Base-by-base conservation (phyloP, 306 rosid species). In the Cucurbita maxima region DNA sequence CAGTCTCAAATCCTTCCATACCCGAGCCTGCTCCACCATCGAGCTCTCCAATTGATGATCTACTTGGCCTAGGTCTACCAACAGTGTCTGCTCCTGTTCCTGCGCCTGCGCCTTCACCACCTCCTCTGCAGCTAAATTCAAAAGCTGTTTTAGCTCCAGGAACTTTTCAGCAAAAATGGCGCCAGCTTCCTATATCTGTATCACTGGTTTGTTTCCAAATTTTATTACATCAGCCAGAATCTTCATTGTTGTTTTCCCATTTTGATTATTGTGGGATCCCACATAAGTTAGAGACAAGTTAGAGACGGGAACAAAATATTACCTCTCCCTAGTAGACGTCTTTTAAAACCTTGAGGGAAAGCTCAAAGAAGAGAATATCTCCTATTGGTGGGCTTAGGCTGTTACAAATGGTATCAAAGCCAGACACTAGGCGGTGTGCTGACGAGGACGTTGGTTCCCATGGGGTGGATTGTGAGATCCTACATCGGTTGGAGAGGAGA, bases 121-220 rank as follows among this genome's bases (percentile, higher is more conserved):
- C 97, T 76, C 75, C 86, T 12, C 80, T 95, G 89, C 87, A 73
- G 81, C 96, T 95, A 71, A 91, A 89, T 73, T 83, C 95, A 14
- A 95, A 95, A 80, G 96, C 99, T 80, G 79, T 57, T 55, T 76
- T 91, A 81, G 99, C 89, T 80, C 97, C 99, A 19, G 81, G 91
- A 73, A 66, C 91, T 52, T 95, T 95, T 82, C 99, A 95, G 90
- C 99, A 91, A 76, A 95, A 91, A 82, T 95, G 99, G 99, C 99
- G 96, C 79, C 99, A 91, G 82, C 83, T 95, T 51, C 92, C 99
- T 20, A 43, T 95, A 82, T 88, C 97, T 18, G 51, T 76, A 81
- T 86, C 97, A 19, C 92, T 89, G 97, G 99, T 94, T 80, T 62
- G 68, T 75, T 77, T 79, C 14, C 57, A 68, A 47, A 4, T 68